These are phyloP conservation scores for Hamamelis virginiana DNA, from an alignment of 164 flowering plant genomes.

Conservation along the genomic window DNA sequence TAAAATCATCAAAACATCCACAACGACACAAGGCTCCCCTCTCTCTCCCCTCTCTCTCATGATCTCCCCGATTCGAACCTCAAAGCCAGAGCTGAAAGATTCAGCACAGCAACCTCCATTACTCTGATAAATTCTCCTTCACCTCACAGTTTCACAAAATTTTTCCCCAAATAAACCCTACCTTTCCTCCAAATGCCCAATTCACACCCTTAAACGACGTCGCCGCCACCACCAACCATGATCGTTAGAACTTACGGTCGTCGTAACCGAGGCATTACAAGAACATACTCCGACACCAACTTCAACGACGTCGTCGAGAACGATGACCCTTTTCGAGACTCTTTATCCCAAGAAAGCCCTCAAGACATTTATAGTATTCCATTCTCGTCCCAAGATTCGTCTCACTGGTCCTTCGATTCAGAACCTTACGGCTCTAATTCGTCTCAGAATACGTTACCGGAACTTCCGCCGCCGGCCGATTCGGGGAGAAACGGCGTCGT, in stretches of 20 bases:
- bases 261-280: constrained; percentile 47
- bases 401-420: constrained; percentile 52
- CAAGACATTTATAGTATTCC: constrained; percentile 44
- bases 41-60: no score
- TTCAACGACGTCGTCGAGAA: constrained; percentile 5
- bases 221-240: constrained; percentile 35
- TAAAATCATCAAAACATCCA: no score
- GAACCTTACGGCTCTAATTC: constrained; percentile 27
- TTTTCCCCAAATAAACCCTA: no score
- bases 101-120: no score
- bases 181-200: constrained; percentile 11
- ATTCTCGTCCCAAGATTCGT: constrained; percentile 74
- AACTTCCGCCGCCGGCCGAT: constrained; percentile 5
- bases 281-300: constrained; percentile 39
- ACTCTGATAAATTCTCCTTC: no score
- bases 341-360: constrained; percentile 48
- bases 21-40: no score
- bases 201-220: not conserved
- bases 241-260: constrained; percentile 87
- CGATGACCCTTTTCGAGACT: constrained; percentile 29
- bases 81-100: no score
- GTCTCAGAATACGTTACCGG: constrained; percentile 18
- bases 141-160: no score
- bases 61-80: no score
- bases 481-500: constrained; percentile 13